These are phyloP conservation scores for Parastagonospora nodorum DNA, from an alignment of 2,329 filamentous ascomycete genomes.

Conservation along the genomic window DNA sequence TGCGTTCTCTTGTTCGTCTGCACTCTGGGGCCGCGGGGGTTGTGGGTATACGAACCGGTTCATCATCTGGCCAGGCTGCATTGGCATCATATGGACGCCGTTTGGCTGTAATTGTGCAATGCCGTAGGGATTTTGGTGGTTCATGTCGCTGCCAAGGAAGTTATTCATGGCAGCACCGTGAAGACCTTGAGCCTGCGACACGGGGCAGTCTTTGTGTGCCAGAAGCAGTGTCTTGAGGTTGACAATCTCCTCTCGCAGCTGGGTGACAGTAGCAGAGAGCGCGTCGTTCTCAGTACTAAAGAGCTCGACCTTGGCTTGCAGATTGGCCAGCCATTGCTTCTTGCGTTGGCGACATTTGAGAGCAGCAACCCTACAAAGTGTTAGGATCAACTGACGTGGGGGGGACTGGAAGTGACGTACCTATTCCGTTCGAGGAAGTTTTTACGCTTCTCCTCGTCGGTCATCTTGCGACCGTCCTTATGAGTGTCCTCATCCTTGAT, in stretches of 20 bases:
- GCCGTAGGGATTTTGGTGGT: conserved; percentile 55
- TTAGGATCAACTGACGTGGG: conserved; percentile 22
- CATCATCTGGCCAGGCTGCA: conserved; percentile 46
- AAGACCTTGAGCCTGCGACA: conserved; percentile 84
- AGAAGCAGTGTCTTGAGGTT: conserved; percentile 91
- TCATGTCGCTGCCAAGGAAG: conserved; percentile 53
- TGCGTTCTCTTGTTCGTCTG: conserved; percentile 34
- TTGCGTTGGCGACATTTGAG: conserved; percentile 97
- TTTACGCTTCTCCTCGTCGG: conserved; percentile 96
- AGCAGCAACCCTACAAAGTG: conserved; percentile 75
- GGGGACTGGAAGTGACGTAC: conserved; percentile 58
- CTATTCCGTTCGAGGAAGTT: conserved; percentile 97
- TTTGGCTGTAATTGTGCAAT: conserved; percentile 52
- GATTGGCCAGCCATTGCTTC: conserved; percentile 97
- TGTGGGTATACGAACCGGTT: conserved; percentile 44
- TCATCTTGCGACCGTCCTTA: conserved; percentile 81
- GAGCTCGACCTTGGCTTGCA: conserved; percentile 92
- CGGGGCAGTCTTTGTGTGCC: conserved; percentile 94
- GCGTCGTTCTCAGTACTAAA: conserved; percentile 91
- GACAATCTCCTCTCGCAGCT: conserved; percentile 88
- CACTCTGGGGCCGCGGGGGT: conserved; percentile 22
- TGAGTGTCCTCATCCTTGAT: conserved; percentile 44
- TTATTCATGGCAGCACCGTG: conserved; percentile 56
- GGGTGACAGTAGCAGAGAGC: conserved; percentile 79
- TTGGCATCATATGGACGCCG: conserved; percentile 49